Evolutionary conservation across 2,329 filamentous ascomycete genomes (phyloP).

Genomic region (Eurotiales sp.): DNA sequence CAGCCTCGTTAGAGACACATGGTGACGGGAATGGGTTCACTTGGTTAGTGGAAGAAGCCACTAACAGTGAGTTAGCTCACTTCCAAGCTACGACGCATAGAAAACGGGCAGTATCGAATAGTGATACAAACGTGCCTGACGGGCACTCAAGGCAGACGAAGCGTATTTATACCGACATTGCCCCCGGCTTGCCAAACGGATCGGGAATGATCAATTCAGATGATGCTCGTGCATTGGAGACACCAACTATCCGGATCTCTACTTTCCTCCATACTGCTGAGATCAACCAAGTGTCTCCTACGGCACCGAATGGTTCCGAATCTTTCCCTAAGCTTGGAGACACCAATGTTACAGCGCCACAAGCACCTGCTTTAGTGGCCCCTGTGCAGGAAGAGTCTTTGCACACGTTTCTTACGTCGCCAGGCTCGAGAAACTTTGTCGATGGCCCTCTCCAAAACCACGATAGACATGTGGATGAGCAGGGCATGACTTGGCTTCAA

Average conservation of each 20-base stretch:
- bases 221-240: background rate
- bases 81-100: background rate
- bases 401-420: too few relatives aligned
- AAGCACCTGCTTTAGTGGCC: too few relatives aligned
- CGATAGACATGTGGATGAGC: background rate
- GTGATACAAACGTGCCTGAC: background rate
- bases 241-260: background rate
- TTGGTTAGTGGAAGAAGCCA: background rate
- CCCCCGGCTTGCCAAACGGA: background rate
- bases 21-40: background rate
- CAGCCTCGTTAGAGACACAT: too few relatives aligned
- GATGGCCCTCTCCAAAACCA: too few relatives aligned
- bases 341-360: background rate
- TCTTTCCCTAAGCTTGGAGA: background rate
- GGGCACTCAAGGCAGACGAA: background rate
- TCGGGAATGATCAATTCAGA: background rate
- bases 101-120: slow-evolving; percentile 2
- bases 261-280: background rate
- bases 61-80: background rate
- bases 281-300: background rate
- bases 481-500: background rate
- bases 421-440: too few relatives aligned
- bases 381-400: too few relatives aligned
- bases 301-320: background rate
- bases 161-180: background rate